A percentile compares a stretch with the other conserved stretches of the same genome.
Evolutionary conservation across 2,329 filamentous ascomycete species (phyloP).

Genomic region (Aulographum hederae): DNA sequence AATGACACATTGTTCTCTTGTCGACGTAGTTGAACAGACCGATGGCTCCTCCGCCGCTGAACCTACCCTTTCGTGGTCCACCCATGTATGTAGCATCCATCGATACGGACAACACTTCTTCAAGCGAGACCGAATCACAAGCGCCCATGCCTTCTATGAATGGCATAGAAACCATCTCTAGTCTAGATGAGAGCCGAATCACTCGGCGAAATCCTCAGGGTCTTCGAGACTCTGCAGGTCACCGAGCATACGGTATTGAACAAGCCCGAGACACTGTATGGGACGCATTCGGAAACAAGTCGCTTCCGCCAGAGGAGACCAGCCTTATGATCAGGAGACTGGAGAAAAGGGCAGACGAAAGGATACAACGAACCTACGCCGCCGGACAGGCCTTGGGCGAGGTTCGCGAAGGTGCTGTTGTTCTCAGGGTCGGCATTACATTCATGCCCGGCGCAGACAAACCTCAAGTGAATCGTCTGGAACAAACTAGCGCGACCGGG

Average conservation of each 20-base stretch:
- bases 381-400: conserved; percentile 5
- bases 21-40: no score
- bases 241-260: neutral
- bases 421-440: conserved; percentile 8
- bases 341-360: conserved; percentile 5
- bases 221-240: neutral
- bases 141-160: neutral
- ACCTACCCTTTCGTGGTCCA: no score
- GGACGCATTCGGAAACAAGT: conserved; percentile 1
- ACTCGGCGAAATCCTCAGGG: no score
- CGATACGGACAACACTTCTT: no score
- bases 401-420: conserved; percentile 5
- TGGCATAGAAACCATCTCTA: no score
- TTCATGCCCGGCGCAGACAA: conserved; percentile 9
- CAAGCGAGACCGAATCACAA: no score
- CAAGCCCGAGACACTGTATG: neutral
- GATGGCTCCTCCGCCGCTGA: no score
- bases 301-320: conserved; percentile 2
- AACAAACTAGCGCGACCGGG: conserved; percentile 8
- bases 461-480: conserved; percentile 8
- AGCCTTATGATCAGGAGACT: conserved; percentile 6
- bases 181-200: no score
- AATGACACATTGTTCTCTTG: no score
- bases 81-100: no score
- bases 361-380: conserved; percentile 6